Evolutionary conservation across 2,329 filamentous ascomycete species (phyloP).

Genomic region (Fusarium longipes): DNA sequence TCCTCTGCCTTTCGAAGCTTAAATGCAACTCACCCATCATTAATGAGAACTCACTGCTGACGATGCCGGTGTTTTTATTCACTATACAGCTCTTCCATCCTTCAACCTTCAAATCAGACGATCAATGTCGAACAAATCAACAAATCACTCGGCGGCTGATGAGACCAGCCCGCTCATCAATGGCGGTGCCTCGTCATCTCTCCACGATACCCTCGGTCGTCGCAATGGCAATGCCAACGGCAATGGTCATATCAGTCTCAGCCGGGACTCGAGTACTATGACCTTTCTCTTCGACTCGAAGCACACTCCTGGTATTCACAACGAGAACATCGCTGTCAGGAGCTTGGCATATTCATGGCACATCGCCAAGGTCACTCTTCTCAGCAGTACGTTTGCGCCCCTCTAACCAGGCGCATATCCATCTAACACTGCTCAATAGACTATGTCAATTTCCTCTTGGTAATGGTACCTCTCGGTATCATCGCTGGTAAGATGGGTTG

Average conservation of each 20-base stretch:
- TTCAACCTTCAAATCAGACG: conserved; percentile 45
- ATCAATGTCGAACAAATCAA: conserved; percentile 49
- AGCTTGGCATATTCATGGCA: conserved; percentile 64
- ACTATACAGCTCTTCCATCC: conserved; percentile 43
- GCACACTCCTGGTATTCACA: conserved; percentile 64
- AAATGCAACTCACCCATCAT: background rate
- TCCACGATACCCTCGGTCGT: conserved; percentile 16
- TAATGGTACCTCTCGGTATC: conserved; percentile 80
- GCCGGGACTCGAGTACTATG: conserved; percentile 39
- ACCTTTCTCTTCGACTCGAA: conserved; percentile 62
- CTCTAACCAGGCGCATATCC: background rate
- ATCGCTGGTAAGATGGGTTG: conserved; percentile 71
- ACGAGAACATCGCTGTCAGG: conserved; percentile 58
- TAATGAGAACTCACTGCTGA: conserved; percentile 39
- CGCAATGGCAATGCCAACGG: conserved; percentile 26
- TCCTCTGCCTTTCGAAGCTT: conserved; percentile 13
- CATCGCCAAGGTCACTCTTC: conserved; percentile 65
- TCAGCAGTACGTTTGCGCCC: conserved; percentile 64
- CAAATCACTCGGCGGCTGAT: conserved; percentile 42
- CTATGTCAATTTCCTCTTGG: conserved; percentile 76
- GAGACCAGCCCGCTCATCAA: conserved; percentile 60
- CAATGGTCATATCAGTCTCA: conserved; percentile 42
- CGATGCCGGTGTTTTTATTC: conserved; percentile 47
- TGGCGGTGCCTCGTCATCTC: conserved; percentile 47
- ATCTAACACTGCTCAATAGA: conserved; percentile 51